Conservation (phyloP, 176 grass and related monocot species). For the Musa acuminata region DNA sequence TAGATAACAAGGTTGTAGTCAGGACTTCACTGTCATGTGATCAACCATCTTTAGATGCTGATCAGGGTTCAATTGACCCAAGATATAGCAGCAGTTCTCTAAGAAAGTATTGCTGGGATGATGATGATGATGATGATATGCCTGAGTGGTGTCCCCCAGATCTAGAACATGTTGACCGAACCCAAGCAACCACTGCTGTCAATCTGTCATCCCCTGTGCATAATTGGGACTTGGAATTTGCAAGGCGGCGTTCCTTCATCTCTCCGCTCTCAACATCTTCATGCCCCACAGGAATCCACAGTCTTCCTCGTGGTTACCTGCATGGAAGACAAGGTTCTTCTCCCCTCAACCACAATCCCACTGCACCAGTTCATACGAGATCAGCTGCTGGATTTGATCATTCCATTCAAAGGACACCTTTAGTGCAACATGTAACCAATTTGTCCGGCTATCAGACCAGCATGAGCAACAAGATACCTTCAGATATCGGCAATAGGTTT, state of each 20-base stretch:
- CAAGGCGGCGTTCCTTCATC: not conserved
- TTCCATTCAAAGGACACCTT: not conserved
- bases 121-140: conserved; percentile 20
- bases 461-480: not conserved
- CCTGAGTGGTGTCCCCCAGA: conserved; percentile 23
- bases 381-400: conserved; percentile 2
- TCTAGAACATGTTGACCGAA: not conserved
- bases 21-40: not conserved
- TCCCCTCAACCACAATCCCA: not conserved
- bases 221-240: not conserved
- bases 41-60: not conserved
- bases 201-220: conserved; percentile 2
- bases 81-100: not conserved
- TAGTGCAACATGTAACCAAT: not conserved
- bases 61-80: not conserved
- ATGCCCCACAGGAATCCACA: not conserved
- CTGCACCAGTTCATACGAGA: not conserved
- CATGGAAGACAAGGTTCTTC: not conserved
- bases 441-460: not conserved
- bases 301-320: not conserved
- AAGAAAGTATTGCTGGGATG: conserved; percentile 8
- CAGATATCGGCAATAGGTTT: not conserved
- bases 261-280: not conserved
- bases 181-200: not conserved
- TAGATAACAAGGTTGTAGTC: not conserved